Evolutionary conservation across 306 rosid species (phyloP).

Genomic region (Cucumis melo): DNA sequence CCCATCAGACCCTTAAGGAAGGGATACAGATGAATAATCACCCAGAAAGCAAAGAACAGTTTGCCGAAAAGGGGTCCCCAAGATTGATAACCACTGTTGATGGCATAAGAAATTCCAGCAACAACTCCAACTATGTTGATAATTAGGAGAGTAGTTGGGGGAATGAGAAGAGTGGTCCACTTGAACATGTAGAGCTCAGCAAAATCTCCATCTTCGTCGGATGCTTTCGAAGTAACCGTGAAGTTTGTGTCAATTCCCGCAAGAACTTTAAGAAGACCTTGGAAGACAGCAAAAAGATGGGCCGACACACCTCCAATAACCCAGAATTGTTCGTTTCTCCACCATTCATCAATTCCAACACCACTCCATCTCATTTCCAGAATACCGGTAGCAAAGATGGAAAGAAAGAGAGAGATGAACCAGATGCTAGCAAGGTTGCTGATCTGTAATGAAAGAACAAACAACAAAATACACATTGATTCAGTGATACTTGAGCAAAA

Average conservation of each 20-base stretch:
- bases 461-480: not conserved
- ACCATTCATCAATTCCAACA: conserved; percentile 93
- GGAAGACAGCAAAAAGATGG: conserved; percentile 87
- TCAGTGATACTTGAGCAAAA: not conserved
- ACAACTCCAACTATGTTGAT: conserved; percentile 91
- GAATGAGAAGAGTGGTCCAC: conserved; percentile 95
- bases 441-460: conserved; percentile 41
- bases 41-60: conserved; percentile 98
- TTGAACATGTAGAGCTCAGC: conserved; percentile 88
- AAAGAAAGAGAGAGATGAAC: conserved; percentile 93
- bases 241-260: conserved; percentile 97
- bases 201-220: conserved; percentile 90
- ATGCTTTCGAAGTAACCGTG: conserved; percentile 95
- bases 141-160: conserved; percentile 86
- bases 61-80: conserved; percentile 99
- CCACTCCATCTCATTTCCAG: conserved; percentile 99
- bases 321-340: conserved; percentile 99
- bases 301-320: conserved; percentile 94
- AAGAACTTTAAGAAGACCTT: conserved; percentile 92
- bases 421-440: conserved; percentile 94
- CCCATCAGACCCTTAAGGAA: conserved; percentile 99
- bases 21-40: conserved; percentile 86
- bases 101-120: conserved; percentile 86
- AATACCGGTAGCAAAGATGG: conserved; percentile 95
- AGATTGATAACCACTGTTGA: conserved; percentile 97